Base-by-base conservation (phyloP, 352 stramenopile genomes). In the Aphanomyces cochlioides region DNA sequence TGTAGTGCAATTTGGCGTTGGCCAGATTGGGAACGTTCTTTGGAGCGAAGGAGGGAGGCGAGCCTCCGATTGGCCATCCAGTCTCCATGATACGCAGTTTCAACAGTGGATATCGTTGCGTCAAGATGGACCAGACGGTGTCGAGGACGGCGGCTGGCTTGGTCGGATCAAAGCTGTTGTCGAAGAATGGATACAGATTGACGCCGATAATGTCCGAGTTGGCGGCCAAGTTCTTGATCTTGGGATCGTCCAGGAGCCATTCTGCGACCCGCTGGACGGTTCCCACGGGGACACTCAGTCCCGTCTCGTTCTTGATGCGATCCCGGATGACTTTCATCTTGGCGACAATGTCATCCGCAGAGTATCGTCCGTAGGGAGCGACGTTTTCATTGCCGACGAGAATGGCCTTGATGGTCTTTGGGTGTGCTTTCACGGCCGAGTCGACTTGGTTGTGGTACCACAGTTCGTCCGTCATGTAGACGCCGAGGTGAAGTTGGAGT, bases 221-320 rank as follows among this genome's bases (percentile, higher is more conserved):
- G 28, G 28, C 28, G 28, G 28, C 28, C 28, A 28, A 28, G 1
- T 28, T 28, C 28, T 28, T 28, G 28, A 28, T 28, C 28, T 28
- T 28, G 28, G 15, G 8, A 36, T 58, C 15, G 15, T 58, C 37
- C 19, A 75, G 75, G 50, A 85, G 72, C 70, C 80, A 84, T 59
- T 86, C 81, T 6, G 74, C 79, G 69, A 84, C 80, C 37, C 81
- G 77, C 74, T 88, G 80, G 36, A 77, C 77, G 1, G 80, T 88
- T 17, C 76, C 82, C 59, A 85, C 79, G 60, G 85, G 84, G 69
- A 87, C 79, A 36, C 70, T 69, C 17, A 70, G 63, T 7, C 78
- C 76, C 38, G 61, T 69, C 2, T 74, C 69, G 3, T 37, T 41
- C 7, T 67, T 66, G 17, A 86, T 63, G n/a, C 68, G 57, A 4